phyloP scores from a whole-genome alignment of 1,284 basidiomycete genomes.

The Cryptococcus floricola region DNA sequence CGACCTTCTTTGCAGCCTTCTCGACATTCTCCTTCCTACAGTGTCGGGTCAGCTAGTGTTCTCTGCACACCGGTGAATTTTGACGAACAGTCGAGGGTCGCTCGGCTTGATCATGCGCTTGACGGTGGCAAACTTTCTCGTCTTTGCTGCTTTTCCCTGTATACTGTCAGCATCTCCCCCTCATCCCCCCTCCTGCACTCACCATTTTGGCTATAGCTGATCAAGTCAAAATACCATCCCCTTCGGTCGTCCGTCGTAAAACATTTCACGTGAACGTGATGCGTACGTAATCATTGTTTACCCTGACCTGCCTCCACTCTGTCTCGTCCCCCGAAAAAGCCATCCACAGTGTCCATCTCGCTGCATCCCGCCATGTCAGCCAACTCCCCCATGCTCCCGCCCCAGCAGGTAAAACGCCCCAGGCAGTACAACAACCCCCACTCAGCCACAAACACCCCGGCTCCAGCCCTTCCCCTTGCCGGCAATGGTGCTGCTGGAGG shows the following conservation, averaged over 20 bases:
- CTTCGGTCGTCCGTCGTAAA: not conserved
- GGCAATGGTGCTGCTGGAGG: constrained; percentile 1
- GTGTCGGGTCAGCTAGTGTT: not conserved
- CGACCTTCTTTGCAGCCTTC: constrained; percentile 51
- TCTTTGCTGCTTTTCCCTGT: constrained; percentile 90
- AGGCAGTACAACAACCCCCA: constrained; percentile 7
- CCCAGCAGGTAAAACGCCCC: constrained; percentile 22
- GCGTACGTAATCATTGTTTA: not conserved
- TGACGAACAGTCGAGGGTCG: constrained; percentile 81
- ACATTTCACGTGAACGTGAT: not conserved
- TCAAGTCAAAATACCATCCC: not conserved
- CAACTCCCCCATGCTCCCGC: constrained; percentile 19
- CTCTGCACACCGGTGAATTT: not conserved
- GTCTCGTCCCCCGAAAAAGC: no score
- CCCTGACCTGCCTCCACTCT: constrained; percentile 4
- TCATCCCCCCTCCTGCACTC: not conserved
- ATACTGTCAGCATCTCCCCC: not conserved
- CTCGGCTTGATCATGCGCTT: constrained; percentile 95
- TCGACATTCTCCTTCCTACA: constrained; percentile 53
- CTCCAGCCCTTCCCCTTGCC: not conserved
- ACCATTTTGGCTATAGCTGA: not conserved
- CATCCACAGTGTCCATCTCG: not conserved
- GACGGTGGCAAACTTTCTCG: constrained; percentile 88
- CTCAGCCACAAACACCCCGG: constrained; percentile 12
- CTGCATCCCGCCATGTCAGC: constrained; percentile 16